Base-by-base conservation (phyloP, 257 asterid species). In the Perilla frutescens region DNA sequence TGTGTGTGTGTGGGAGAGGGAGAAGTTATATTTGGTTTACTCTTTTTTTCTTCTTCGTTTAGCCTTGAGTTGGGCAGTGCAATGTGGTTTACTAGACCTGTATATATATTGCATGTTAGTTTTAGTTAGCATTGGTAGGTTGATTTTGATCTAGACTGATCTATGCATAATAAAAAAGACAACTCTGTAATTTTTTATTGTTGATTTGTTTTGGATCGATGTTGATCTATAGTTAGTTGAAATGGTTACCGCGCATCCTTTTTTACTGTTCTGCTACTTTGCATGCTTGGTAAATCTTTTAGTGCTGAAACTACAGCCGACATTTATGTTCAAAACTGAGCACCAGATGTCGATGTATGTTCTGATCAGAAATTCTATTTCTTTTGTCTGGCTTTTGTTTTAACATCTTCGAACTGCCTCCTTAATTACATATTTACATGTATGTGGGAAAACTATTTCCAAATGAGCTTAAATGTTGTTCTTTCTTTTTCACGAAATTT, bases 41-140 rank as follows among this genome's bases (percentile, higher is more conserved):
- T 15, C 0, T 11, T 13, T 26, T 50, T 68, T 5, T 11, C 11
- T 0, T 43, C 36, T 51, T 12, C 60, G 32, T 60, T 50, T 20
- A 2, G 6, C 26, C 51, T 40, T 8, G 50, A 40, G 8, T 11
- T 32, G 3, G 15, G 43, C 60, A 41, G 40, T 51, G 7, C 39
- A 64, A 47, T 62, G 66, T 76, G 60, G 64, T 31, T 36, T 40
- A 29, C 20, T 57, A 56, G 62, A 56, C 29, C 39, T 4, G 62
- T 72, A 32, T 43, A 61, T 72, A 32, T 43, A 61, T 3, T 74
- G 72, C 41, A 39, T 11, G 31, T 36, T 6, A 26, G 7, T 45
- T 45, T 55, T 40, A 15, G 45, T 74, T 55, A 36, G 55, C 11
- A 29, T 11, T 55, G 13, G 34, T 12, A 26, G 47, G 4, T 68